Evolutionary conservation across 306 rosid genomes (phyloP), one percentile per base, ranked within the genome.

Genomic region (Inga oerstediana): DNA sequence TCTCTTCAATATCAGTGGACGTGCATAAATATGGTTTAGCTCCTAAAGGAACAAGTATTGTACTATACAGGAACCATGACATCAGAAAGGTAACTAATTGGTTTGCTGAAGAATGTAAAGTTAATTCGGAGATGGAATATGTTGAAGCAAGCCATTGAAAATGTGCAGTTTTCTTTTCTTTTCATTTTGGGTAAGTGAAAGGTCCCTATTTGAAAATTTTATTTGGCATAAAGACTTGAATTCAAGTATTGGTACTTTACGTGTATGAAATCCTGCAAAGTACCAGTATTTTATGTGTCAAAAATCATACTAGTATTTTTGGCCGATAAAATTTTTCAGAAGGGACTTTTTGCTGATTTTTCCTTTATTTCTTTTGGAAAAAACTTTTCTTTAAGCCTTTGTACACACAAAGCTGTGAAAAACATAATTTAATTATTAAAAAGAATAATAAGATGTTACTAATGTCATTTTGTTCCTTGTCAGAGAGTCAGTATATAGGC

Each of bases 21-120:
- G 99, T 93, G 89, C 99, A 96, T 85, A 96, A 96, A 81, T 96
- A 96, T 41, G 99, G 99, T 61, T 90, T 96, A 87, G 98, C 98
- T 81, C 99, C 99, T 76, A 96, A 96, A 87, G 98, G 99, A 93
- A 93, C 98, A 37, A 96, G 98, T 67, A 54, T 90, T 74, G 93
- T 96, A 78, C 87, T 96, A 69, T 96, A 92, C 83, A 87, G 96
- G 83, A 92, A 93, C 88, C 99, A 91, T 88, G 97, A 91, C 49
- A 92, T 93, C 84, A 88, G 99, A 89, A 93, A 96, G 99, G 99
- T 92, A 90, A 84, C 67, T 67, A 72, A 68, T 72, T 86, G 74
- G 34, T 79, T 78, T 80, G 69, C 22, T 54, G 48, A 65, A 85
- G 62, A 48, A 35, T 30, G n/a, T 76, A 35, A 22, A 41, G 35